Percentiles rank a stretch among this genome's conserved stretches.
These are phyloP conservation scores for Datisca glomerata DNA, from an alignment of 306 rosid species.

Conservation along the genomic window DNA sequence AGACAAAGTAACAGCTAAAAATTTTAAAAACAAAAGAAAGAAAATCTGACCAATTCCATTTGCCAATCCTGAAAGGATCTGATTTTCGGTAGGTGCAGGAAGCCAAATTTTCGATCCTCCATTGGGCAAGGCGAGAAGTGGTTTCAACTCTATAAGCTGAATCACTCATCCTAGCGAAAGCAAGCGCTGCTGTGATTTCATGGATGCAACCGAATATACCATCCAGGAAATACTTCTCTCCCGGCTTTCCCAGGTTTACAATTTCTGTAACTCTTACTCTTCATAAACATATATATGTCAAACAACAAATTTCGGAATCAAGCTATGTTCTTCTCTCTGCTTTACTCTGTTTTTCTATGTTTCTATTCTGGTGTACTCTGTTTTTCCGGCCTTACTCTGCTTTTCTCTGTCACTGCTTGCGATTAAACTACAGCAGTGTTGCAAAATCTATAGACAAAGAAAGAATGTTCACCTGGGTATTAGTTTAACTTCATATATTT, in stretches of 20 bases:
- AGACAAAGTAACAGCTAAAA: neutral
- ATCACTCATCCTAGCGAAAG: conserved; percentile 89
- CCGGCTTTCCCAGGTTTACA: conserved; percentile 92
- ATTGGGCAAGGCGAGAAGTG: conserved; percentile 92
- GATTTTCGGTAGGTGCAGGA: conserved; percentile 95
- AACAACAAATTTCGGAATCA: too few relatives aligned
- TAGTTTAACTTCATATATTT: neutral
- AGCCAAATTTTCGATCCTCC: conserved; percentile 88
- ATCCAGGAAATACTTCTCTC: conserved; percentile 65
- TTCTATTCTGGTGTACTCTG: too few relatives aligned
- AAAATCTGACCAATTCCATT: conserved; percentile 72
- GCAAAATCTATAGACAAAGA: neutral
- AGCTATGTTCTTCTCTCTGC: too few relatives aligned
- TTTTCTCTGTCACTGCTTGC: conserved; percentile 3
- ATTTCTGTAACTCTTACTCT: conserved; percentile 24
- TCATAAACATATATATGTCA: conserved; percentile 25
- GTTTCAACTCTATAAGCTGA: conserved; percentile 85
- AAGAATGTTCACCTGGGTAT: conserved; percentile 8
- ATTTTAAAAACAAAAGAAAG: neutral
- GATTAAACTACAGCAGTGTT: conserved; percentile 1
- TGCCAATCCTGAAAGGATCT: conserved; percentile 94
- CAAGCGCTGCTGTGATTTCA: conserved; percentile 73
- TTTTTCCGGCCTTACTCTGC: conserved; percentile 2
- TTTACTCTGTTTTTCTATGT: too few relatives aligned
- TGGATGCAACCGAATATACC: conserved; percentile 89